Percentiles rank a stretch among this genome's conserved stretches.
Evolutionary conservation across 306 rosid species (phyloP).

Genomic region (Amphicarpaea edgeworthii): DNA sequence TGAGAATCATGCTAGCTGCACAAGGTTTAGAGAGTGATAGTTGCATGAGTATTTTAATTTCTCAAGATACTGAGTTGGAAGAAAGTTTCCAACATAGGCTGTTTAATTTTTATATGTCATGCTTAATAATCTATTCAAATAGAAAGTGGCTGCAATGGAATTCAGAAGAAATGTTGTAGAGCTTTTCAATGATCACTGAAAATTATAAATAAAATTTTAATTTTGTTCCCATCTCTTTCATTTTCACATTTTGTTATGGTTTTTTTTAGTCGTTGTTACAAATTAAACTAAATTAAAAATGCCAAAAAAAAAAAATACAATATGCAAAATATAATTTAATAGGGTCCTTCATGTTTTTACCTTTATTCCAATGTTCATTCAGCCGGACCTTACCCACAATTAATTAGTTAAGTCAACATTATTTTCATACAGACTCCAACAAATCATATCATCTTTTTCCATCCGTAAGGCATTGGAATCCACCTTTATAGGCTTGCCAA

Average conservation of each 20-base stretch:
- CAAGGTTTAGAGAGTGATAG: slow-evolving; percentile 26
- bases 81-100: slow-evolving; percentile 33
- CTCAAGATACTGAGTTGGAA: slow-evolving; percentile 38
- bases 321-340: too few relatives aligned
- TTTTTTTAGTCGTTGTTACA: background rate
- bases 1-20: slow-evolving; percentile 45
- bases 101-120: slow-evolving; percentile 33
- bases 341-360: too few relatives aligned
- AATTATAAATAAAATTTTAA: background rate
- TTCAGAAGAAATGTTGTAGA: background rate
- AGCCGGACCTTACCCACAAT: too few relatives aligned
- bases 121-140: slow-evolving; percentile 21
- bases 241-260: background rate
- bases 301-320: background rate
- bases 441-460: too few relatives aligned
- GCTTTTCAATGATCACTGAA: background rate
- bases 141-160: slow-evolving; percentile 24
- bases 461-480: too few relatives aligned
- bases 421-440: too few relatives aligned
- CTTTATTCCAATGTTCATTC: too few relatives aligned
- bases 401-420: too few relatives aligned
- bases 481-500: too few relatives aligned
- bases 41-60: slow-evolving; percentile 30
- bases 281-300: background rate
- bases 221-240: background rate